phyloP scores from a whole-genome alignment of 2,329 filamentous ascomycete genomes.

The Apiospora rasikravindrae region DNA sequence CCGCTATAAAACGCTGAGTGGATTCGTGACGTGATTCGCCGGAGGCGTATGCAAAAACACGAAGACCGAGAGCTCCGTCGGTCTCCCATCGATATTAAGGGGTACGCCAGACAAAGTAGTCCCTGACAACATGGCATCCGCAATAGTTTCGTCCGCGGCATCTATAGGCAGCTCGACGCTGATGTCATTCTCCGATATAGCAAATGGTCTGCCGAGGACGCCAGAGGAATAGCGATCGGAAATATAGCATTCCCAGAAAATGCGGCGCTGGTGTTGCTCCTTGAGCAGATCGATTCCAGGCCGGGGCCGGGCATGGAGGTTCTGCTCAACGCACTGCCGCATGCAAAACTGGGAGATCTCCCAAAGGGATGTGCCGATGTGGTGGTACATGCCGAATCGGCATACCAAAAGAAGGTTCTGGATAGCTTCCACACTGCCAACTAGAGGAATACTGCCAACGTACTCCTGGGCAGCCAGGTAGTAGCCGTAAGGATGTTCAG shows the following conservation, averaged over 20 bases:
- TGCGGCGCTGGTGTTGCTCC: constrained; percentile 44
- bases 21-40: constrained; percentile 47
- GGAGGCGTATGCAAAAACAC: constrained; percentile 43
- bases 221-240: constrained; percentile 50
- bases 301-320: constrained; percentile 35
- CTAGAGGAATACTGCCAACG: constrained; percentile 37
- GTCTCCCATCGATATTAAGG: constrained; percentile 22
- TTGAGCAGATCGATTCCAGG: constrained; percentile 30
- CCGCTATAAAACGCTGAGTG: constrained; percentile 35
- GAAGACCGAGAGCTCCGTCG: constrained; percentile 45
- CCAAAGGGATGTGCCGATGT: constrained; percentile 48
- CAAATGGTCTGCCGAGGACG: constrained; percentile 47
- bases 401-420: constrained; percentile 47
- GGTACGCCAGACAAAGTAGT: constrained; percentile 19
- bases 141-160: constrained; percentile 40
- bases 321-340: constrained; percentile 46
- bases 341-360: constrained; percentile 47
- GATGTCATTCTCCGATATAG: constrained; percentile 47
- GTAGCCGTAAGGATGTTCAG: constrained; percentile 46
- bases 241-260: constrained; percentile 53
- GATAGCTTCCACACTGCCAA: constrained; percentile 41
- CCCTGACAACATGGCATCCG: constrained; percentile 22
- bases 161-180: constrained; percentile 42
- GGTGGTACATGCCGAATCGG: constrained; percentile 49
- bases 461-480: constrained; percentile 44